Evolutionary conservation across 164 flowering plant genomes (phyloP).

Genomic region (Brasenia schreberi): DNA sequence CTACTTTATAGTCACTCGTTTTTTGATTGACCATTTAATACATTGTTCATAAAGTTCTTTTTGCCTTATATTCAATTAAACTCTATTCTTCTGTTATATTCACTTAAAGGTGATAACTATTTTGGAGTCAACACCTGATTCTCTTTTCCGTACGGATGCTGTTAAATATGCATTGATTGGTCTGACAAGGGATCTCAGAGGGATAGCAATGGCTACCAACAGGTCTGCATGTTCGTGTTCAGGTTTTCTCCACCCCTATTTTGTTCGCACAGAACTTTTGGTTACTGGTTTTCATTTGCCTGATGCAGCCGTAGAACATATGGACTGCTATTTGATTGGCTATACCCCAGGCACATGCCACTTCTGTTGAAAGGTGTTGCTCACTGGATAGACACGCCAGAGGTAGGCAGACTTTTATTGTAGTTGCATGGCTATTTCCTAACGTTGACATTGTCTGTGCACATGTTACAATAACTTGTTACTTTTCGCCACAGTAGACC

Average conservation of each 20-base stretch:
- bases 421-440: neutral
- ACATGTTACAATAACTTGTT: no score
- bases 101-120: conserved; percentile 53
- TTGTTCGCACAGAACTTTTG: neutral
- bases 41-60: no score
- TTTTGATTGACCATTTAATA: no score
- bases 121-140: conserved; percentile 86
- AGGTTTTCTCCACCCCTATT: neutral
- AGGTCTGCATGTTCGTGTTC: conserved; percentile 26
- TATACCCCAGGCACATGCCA: conserved; percentile 92
- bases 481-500: no score
- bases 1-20: no score
- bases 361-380: conserved; percentile 78
- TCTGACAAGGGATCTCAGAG: conserved; percentile 91
- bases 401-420: conserved; percentile 31
- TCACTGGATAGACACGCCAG: conserved; percentile 91
- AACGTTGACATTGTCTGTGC: no score
- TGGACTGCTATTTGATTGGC: conserved; percentile 93
- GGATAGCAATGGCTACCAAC: conserved; percentile 95
- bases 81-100: neutral
- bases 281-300: conserved; percentile 1
- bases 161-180: conserved; percentile 91
- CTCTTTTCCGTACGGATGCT: conserved; percentile 68
- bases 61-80: no score
- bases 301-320: conserved; percentile 77